Percentiles rank a stretch among this genome's conserved stretches.
Conservation (phyloP, 2,329 filamentous ascomycete genomes). For the Phyllosticta ampelicida region DNA sequence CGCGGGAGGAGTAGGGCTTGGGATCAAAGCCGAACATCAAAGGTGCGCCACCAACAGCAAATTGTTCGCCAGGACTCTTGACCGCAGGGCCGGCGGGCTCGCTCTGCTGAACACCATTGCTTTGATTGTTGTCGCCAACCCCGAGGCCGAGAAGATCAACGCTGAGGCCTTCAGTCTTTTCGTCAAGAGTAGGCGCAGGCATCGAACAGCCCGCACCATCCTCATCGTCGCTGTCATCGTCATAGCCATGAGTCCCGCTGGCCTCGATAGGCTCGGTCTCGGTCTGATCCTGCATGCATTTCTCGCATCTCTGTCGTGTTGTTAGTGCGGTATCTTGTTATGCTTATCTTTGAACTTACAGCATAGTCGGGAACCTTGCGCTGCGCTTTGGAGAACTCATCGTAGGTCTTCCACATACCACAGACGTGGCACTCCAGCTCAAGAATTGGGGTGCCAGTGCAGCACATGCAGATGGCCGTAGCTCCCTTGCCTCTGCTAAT, state of each 20-base stretch:
- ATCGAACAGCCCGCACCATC: conserved; percentile 20
- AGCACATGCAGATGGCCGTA: conserved; percentile 32
- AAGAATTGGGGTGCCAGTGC: conserved; percentile 31
- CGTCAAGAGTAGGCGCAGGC: neutral
- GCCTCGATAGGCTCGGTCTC: conserved; percentile 1
- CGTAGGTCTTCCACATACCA: conserved; percentile 34
- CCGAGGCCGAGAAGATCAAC: neutral
- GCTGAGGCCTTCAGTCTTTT: neutral
- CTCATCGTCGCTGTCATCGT: conserved; percentile 30
- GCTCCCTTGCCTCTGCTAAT: conserved; percentile 11
- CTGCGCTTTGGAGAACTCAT: conserved; percentile 41
- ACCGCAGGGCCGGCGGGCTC: neutral
- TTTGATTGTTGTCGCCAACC: neutral
- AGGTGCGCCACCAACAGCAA: too few species aligned
- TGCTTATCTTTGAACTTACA: conserved; percentile 25
- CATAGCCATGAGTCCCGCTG: neutral
- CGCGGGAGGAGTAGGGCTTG: conserved; percentile 15
- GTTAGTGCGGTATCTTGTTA: neutral
- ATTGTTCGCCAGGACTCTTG: neutral
- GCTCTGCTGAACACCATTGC: neutral
- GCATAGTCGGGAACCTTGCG: conserved; percentile 35
- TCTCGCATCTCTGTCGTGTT: conserved; percentile 19
- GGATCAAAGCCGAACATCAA: conserved; percentile 13
- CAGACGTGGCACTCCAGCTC: conserved; percentile 43
- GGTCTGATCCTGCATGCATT: conserved; percentile 21